Base-by-base conservation (phyloP, 805 yeast genomes). In the Spathaspora gorwiae region DNA sequence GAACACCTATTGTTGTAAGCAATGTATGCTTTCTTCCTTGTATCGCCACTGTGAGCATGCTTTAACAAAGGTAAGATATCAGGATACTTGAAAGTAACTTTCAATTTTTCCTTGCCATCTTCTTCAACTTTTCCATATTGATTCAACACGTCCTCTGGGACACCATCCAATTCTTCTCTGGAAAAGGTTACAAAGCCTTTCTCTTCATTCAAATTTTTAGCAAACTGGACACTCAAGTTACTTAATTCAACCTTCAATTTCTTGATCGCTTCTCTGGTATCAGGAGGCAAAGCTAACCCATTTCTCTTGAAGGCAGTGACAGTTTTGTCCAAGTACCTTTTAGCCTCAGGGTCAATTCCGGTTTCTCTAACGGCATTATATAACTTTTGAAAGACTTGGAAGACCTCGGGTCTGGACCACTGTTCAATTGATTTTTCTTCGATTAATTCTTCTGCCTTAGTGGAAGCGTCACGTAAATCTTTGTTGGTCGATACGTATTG, bases 81-180 rank as follows among this genome's bases (percentile, higher is more conserved):
- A 1, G 95, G 94, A 56, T 84, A 85, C 62, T 88, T 87, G 69
- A 79, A 86, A 2, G 94, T 84, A 72, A 88, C 84, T 57, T 83
- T 83, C 34, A 47, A 51, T 43, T 66, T 62, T 13, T 62, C 65
- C 13, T 65, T 72, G 19, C 70, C 78, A 15, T 68, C 74, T 9
- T 64, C 65, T 32, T 66, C 65, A 24, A 70, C 66, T 46, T 63
- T 65, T 44, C 76, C 84, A 55, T 81, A 83, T 56, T 77, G 84
- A 14, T 72, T 73, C 52, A 85, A 53, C 2, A 79, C 79, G 46
- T 79, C 80, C 35, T 75, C 73, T 2, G 95, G 90, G 37, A 88
- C 84, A 35, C 96, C 96, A 8, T 72, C 77, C 37, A 88, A 70
- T 58, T 88, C 83, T 43, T 82, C 83, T 46, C 61, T 64, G 34